phyloP scores from a whole-genome alignment of 352 stramenopile species.

The Globisporangium emineosum region DNA sequence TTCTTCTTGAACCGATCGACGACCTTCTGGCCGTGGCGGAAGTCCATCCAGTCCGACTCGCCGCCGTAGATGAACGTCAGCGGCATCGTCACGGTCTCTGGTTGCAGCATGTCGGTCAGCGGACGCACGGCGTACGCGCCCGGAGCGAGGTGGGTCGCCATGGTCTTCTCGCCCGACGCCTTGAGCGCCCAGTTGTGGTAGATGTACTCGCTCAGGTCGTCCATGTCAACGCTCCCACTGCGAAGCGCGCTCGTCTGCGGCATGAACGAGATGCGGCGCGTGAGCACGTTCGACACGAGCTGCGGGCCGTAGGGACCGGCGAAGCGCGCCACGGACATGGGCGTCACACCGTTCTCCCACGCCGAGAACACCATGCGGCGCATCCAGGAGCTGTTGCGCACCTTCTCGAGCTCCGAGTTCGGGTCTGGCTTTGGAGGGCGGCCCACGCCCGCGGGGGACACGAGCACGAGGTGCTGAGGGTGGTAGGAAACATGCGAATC shows the following conservation, averaged over 20 bases:
- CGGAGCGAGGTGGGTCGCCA: slow-evolving; percentile 74
- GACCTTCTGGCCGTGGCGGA: slow-evolving; percentile 57
- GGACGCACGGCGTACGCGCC: slow-evolving; percentile 64
- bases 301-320: slow-evolving; percentile 75
- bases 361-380: slow-evolving; percentile 43
- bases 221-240: slow-evolving; percentile 54
- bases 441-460: slow-evolving; percentile 68
- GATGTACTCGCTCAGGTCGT: slow-evolving; percentile 70
- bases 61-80: slow-evolving; percentile 82
- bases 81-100: slow-evolving; percentile 66
- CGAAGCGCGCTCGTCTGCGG: slow-evolving; percentile 64
- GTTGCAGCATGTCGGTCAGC: slow-evolving; percentile 58
- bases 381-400: slow-evolving; percentile 47
- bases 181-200: slow-evolving; percentile 88
- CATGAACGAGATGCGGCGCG: slow-evolving; percentile 74
- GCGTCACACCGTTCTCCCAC: slow-evolving; percentile 70
- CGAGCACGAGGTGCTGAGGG: slow-evolving; percentile 69
- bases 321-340: slow-evolving; percentile 69
- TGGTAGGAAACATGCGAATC: neutral
- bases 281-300: slow-evolving; percentile 67
- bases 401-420: slow-evolving; percentile 32
- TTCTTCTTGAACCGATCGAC: slow-evolving; percentile 48
- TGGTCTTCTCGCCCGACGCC: slow-evolving; percentile 62
- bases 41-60: slow-evolving; percentile 87
- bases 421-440: slow-evolving; percentile 46